phyloP scores from a whole-genome alignment of 345 rosid species.

The Eucalyptus lansdowneana region DNA sequence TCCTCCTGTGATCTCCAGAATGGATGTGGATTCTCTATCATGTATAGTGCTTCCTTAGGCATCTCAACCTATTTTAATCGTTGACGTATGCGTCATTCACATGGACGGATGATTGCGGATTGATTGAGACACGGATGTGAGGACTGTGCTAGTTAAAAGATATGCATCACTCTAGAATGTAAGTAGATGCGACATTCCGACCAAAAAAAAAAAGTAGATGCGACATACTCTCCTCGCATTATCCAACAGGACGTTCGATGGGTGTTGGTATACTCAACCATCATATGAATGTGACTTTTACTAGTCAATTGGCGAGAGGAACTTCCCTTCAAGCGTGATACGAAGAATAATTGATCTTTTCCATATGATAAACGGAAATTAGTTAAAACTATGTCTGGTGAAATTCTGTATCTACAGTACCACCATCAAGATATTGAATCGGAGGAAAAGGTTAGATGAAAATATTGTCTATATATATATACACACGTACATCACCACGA shows the following conservation, averaged over 20 bases:
- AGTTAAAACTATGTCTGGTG: background rate
- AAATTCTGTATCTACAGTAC: background rate
- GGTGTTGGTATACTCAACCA: background rate
- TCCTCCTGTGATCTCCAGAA: background rate
- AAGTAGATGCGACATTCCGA: background rate
- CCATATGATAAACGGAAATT: background rate
- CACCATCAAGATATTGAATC: background rate
- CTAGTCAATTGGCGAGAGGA: background rate
- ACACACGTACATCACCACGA: background rate
- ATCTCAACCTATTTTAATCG: background rate
- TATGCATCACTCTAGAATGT: background rate
- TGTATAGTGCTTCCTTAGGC: background rate
- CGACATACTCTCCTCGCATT: background rate
- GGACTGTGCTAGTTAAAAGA: background rate
- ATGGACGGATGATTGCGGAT: background rate
- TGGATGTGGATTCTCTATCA: background rate
- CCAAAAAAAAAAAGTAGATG: too few relatives aligned
- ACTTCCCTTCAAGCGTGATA: background rate
- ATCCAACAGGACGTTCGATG: background rate
- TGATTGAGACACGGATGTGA: background rate
- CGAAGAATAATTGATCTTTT: background rate
- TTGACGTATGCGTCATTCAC: background rate
- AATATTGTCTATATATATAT: background rate
- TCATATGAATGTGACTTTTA: background rate
- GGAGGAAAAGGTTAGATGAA: background rate